Conservation (phyloP, 192 early-diverging fungal species). For the Gigaspora rosea region DNA sequence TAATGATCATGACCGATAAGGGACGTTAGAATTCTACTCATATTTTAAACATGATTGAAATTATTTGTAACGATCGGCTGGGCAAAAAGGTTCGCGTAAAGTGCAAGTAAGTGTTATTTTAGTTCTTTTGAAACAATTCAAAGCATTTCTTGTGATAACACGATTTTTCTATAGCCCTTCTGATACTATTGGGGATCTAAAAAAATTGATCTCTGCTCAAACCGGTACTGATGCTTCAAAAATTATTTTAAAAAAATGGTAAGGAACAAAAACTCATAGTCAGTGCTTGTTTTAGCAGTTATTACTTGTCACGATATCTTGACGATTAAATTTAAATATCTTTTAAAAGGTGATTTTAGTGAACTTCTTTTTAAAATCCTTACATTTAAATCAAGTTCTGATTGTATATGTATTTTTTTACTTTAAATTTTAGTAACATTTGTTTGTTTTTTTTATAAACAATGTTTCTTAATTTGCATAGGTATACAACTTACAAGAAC, state of each 20-base stretch:
- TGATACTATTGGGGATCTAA: conserved; percentile 85
- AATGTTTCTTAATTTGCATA: conserved; percentile 15
- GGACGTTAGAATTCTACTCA: no score
- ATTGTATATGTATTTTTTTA: neutral
- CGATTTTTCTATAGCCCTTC: conserved; percentile 53
- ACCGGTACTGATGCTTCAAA: conserved; percentile 87
- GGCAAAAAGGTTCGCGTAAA: conserved; percentile 91
- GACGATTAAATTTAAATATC: no score
- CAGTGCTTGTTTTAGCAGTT: no score
- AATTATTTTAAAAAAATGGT: conserved; percentile 90
- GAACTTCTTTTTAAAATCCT: neutral
- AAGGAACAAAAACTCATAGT: neutral
- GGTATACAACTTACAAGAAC: conserved; percentile 81
- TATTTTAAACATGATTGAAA: conserved; percentile 66
- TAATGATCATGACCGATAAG: no score
- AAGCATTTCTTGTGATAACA: neutral
- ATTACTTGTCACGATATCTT: no score
- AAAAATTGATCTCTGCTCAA: conserved; percentile 84
- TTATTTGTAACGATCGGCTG: conserved; percentile 83
- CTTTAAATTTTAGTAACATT: neutral
- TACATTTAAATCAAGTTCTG: neutral
- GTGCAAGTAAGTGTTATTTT: conserved; percentile 63
- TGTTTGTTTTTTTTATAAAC: neutral
- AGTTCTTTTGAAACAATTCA: neutral
- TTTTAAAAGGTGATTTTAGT: no score